Percentiles rank a stretch among this genome's conserved stretches.
Conservation (phyloP, 208 protist genomes). For the Endotrypanum monterogeii region DNA sequence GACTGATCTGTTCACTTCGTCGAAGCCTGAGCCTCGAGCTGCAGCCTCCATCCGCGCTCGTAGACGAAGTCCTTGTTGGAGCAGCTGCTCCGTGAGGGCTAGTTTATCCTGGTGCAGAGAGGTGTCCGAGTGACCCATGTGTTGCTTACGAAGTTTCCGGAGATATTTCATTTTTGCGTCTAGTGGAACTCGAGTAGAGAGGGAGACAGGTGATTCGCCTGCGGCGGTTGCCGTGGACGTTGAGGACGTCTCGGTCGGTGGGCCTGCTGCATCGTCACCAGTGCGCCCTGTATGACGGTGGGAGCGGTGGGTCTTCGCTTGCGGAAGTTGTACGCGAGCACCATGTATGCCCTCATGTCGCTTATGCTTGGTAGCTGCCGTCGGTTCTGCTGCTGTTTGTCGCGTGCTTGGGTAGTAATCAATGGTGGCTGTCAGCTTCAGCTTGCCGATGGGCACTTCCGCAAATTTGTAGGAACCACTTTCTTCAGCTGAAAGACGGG, state of each 20-base stretch:
- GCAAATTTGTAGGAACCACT: background rate
- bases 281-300: conserved; percentile 15
- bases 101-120: conserved; percentile 12
- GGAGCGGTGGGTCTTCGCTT: conserved; percentile 27
- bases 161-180: background rate
- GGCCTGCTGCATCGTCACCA: background rate
- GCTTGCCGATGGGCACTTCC: conserved; percentile 43
- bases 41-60: conserved; percentile 52
- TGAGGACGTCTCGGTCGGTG: background rate
- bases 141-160: background rate
- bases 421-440: conserved; percentile 55
- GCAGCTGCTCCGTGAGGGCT: conserved; percentile 31
- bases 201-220: background rate
- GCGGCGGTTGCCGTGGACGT: conserved; percentile 6
- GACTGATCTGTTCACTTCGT: background rate
- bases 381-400: background rate
- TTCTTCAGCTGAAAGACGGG: background rate
- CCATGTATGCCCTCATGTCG: conserved; percentile 14
- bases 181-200: background rate
- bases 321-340: conserved; percentile 11
- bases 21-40: conserved; percentile 8
- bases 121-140: background rate
- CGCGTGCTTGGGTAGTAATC: conserved; percentile 42
- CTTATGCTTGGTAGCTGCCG: conserved; percentile 14
- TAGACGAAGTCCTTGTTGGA: conserved; percentile 43